Evolutionary conservation across 495 filamentous ascomycete species (phyloP).

Genomic region (Xylaria curta): DNA sequence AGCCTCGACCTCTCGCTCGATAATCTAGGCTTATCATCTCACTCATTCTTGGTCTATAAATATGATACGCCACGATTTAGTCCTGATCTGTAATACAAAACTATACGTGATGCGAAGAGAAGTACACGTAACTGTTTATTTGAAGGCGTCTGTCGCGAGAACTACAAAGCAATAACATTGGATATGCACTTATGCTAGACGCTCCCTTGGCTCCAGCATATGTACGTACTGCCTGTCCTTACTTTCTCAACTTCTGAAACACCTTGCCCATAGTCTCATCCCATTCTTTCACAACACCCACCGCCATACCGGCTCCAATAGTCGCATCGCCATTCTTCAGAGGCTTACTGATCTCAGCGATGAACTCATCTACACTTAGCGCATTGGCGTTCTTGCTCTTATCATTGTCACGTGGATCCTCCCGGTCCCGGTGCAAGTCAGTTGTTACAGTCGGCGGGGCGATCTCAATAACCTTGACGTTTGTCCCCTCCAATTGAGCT

Average conservation of each 20-base stretch:
- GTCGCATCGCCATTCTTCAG: slow-evolving; percentile 49
- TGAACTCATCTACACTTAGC: neutral
- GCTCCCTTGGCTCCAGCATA: neutral
- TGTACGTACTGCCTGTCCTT: neutral
- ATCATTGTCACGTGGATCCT: slow-evolving; percentile 58
- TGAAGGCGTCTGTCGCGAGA: too few species aligned
- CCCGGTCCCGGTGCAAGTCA: slow-evolving; percentile 56
- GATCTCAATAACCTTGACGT: slow-evolving; percentile 52
- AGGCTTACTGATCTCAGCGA: slow-evolving; percentile 38
- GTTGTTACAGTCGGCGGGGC: slow-evolving; percentile 56
- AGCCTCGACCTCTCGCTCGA: too few species aligned
- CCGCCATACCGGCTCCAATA: slow-evolving; percentile 43
- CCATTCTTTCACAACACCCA: slow-evolving; percentile 47
- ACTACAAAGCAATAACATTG: neutral
- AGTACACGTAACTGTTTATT: too few species aligned
- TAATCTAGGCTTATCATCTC: too few species aligned
- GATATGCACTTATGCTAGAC: neutral
- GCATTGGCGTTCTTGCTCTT: slow-evolving; percentile 40
- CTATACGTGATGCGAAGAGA: too few species aligned
- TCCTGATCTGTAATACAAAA: too few species aligned
- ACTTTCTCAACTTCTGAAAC: slow-evolving; percentile 2
- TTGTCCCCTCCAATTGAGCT: slow-evolving; percentile 44
- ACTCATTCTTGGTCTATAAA: too few species aligned
- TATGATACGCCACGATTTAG: too few species aligned
- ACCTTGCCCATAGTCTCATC: slow-evolving; percentile 41